Evolutionary conservation across 2,329 filamentous ascomycete species (phyloP), one percentile per base, ranked within the genome.

Genomic region (Thelonectria discophora): DNA sequence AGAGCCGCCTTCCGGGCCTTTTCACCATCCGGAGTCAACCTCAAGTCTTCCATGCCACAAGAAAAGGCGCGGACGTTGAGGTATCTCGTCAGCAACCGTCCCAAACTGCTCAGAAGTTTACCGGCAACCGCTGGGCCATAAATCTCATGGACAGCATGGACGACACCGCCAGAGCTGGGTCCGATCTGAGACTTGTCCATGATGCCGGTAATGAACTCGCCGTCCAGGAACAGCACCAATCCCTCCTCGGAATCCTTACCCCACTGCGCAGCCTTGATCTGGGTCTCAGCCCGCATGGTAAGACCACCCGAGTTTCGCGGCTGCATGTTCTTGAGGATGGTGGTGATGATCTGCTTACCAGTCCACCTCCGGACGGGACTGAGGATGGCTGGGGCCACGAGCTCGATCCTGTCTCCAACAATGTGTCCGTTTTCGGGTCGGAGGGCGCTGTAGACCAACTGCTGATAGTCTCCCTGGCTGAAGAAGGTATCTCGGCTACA

Each of bases 171-270:
- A 30, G 88, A 88, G 62, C 88, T 91, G 39, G 94, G 93, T 55
- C 95, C 95, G 60, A 99, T 91, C 70, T 99, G 95, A 42, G 92
- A 90, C 79, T 99, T 99, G 76, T 99, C 96, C 27, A 99, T 84
- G 70, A 99, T 96, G 70, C 95, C 95, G 49, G 88, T 90, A 49
- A 97, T 84, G 67, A 98, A 87, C 68, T 97, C 92, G 50, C 95
- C 94, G 68, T 95, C 89, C 65, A 91, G 88, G 77, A 99, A 90
- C 18, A 94, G 83, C 32, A 99, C 93, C 1, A 82, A 78, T 20
- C 89, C 91, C 76, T 98, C 95, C 75, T 97, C 94, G 0, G 84
- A 83, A n/a, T 84, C 80, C 15, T 82, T 76, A 4, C 89, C 92
- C 95, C 95, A 99, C 54, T 91, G 85, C 55, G 90, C 88, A n/a